Evolutionary conservation across 805 yeast species (phyloP).

Genomic region (Hanseniaspora vineae): DNA sequence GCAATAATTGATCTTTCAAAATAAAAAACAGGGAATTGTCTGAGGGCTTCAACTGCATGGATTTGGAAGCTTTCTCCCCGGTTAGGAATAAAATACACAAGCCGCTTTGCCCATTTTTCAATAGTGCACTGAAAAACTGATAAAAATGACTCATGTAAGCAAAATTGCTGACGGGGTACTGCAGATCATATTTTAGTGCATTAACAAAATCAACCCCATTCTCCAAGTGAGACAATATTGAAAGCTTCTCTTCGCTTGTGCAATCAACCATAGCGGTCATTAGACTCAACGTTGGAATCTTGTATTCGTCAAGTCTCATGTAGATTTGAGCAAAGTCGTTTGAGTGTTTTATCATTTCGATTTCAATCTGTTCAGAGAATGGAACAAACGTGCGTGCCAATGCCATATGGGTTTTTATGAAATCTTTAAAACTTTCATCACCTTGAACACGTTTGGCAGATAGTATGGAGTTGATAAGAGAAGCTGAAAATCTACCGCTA

Average conservation of each 20-base stretch:
- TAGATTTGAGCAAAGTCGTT: constrained; percentile 48
- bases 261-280: constrained; percentile 46
- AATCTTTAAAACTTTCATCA: constrained; percentile 23
- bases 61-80: constrained; percentile 28
- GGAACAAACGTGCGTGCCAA: constrained; percentile 45
- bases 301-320: constrained; percentile 32
- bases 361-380: constrained; percentile 30
- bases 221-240: constrained; percentile 62
- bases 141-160: constrained; percentile 42
- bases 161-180: constrained; percentile 40
- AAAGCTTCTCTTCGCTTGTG: constrained; percentile 45
- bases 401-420: constrained; percentile 38
- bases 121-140: constrained; percentile 52
- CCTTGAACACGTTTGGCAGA: constrained; percentile 24
- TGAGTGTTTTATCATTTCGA: constrained; percentile 38
- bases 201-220: constrained; percentile 46
- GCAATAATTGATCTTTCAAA: constrained; percentile 41
- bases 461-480: constrained; percentile 41
- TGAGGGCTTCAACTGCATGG: constrained; percentile 6
- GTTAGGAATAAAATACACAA: constrained; percentile 57
- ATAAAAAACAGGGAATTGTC: constrained; percentile 37
- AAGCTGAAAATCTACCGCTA: constrained; percentile 34
- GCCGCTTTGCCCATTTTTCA: constrained; percentile 68
- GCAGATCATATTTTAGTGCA: constrained; percentile 49
- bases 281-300: constrained; percentile 40